Conservation (phyloP, 208 protist genomes). For the Acanthamoeba lenticulata region DNA sequence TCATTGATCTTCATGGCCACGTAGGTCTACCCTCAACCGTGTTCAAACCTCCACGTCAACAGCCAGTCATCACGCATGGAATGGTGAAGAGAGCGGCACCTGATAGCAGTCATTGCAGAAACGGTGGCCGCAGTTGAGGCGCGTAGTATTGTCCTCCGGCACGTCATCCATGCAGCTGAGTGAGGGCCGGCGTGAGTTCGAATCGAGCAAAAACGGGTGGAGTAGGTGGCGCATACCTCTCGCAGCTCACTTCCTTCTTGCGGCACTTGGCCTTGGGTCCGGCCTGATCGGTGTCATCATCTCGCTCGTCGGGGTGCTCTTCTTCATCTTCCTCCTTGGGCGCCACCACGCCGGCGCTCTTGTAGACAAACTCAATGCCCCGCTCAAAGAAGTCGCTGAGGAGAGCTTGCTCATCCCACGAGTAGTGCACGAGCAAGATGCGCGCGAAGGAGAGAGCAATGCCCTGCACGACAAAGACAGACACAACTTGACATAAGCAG, state of each 20-base stretch:
- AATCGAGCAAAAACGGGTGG: background rate
- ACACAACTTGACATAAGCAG: background rate
- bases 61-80: background rate
- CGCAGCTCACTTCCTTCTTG: background rate
- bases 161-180: slow-evolving; percentile 50
- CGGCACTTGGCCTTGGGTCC: background rate
- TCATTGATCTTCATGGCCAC: slow-evolving; percentile 56
- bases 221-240: background rate
- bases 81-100: background rate
- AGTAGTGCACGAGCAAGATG: slow-evolving; percentile 40
- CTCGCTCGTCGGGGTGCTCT: background rate
- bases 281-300: background rate
- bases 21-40: background rate
- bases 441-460: slow-evolving; percentile 33
- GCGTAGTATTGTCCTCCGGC: slow-evolving; percentile 1
- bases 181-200: background rate
- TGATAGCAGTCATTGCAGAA: slow-evolving; percentile 58
- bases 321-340: background rate
- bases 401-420: background rate
- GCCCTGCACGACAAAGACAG: background rate
- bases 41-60: background rate
- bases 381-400: slow-evolving; percentile 50
- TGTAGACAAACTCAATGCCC: slow-evolving; percentile 9
- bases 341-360: slow-evolving; percentile 16
- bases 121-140: slow-evolving; percentile 23